Percentiles rank a stretch among this genome's conserved stretches.
Conservation (phyloP, 768 basidiomycete genomes). For the Coprinellus aureogranulatus region DNA sequence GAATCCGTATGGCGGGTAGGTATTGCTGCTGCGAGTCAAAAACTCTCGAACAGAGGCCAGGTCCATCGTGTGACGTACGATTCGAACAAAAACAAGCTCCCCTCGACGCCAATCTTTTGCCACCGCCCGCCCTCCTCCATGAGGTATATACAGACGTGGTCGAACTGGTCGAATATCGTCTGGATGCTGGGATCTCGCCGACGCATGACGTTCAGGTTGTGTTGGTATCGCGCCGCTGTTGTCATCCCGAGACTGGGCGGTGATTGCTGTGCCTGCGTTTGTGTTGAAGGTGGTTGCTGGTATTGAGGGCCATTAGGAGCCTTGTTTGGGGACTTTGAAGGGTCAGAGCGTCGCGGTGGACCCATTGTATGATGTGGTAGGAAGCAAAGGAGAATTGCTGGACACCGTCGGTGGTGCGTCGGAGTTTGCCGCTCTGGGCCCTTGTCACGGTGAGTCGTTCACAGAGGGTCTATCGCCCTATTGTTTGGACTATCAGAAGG, state of each 20-base stretch:
- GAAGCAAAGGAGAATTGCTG: not conserved
- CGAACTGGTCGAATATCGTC: slow-evolving; percentile 84
- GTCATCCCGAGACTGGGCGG: slow-evolving; percentile 52
- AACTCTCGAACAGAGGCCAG: not conserved
- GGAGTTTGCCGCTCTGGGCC: not conserved
- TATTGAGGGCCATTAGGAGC: not conserved
- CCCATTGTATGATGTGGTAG: not conserved
- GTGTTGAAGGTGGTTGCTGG: not conserved
- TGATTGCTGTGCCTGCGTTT: not conserved
- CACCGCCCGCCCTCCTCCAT: slow-evolving; percentile 72
- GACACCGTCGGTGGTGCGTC: not conserved
- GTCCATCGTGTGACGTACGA: slow-evolving; percentile 46
- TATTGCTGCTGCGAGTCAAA: slow-evolving; percentile 43
- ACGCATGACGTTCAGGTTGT: slow-evolving; percentile 78
- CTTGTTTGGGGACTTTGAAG: slow-evolving; percentile 1
- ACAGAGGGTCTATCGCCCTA: too few species aligned
- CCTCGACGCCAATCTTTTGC: slow-evolving; percentile 82
- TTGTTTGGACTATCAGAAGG: too few species aligned
- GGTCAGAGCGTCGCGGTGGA: not conserved
- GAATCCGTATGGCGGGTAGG: slow-evolving; percentile 83
- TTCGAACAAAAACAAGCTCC: slow-evolving; percentile 88
- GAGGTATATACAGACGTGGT: slow-evolving; percentile 75
- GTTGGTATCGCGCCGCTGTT: slow-evolving; percentile 61
- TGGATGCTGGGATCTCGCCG: slow-evolving; percentile 76
- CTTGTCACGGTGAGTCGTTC: too few species aligned